Evolutionary conservation across 768 basidiomycete species (phyloP), one percentile per base, ranked within the genome.

Genomic region (Amanita rimosa): DNA sequence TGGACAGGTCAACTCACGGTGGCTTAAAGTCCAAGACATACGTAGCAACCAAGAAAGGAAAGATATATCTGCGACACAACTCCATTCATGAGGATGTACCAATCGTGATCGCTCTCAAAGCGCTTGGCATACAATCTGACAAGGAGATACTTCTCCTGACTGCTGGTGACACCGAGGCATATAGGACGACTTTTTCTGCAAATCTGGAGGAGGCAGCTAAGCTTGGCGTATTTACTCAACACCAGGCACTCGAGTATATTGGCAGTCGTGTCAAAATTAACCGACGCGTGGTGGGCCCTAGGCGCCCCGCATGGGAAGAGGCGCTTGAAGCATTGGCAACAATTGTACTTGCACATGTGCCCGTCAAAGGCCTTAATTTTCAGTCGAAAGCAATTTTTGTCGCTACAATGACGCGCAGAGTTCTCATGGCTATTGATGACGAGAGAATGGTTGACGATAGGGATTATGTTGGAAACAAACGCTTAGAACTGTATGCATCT

Each of bases 391-490:
- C 92, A 16, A 87, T 98, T 55, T 98, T 97, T 61, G 87, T 97
- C 27, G 95, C 91, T 1, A 95, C 91, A 1, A 99, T 99, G 96
- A 93, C 91, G 0, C 75, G 95, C 14, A 74, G 96, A 40, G 96
- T 99, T 10, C 71, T 99, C 45, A 91, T 94, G 85, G 93, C 93
- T 14, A 86, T 97, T 80, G 80, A 92, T 50, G 92, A 98, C 62
- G 89, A 91, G 63, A 93, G 84, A 58, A 92, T 93, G 80, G 93
- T 96, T 8, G 96, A 99, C 57, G 96, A 99, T 66, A 77, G 96
- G 41, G 96, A 99, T 65, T 99, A 99, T 62, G 96, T 99, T 50
- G 96, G 96, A 42, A 99, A 99, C 67, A 99, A 99, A 66, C 88
- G 96, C 42, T 69, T 99, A 38, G 96, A 99, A 67, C 77, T 99